These are phyloP conservation scores for Triadica sebifera DNA, from an alignment of 345 rosid species.

Conservation along the genomic window DNA sequence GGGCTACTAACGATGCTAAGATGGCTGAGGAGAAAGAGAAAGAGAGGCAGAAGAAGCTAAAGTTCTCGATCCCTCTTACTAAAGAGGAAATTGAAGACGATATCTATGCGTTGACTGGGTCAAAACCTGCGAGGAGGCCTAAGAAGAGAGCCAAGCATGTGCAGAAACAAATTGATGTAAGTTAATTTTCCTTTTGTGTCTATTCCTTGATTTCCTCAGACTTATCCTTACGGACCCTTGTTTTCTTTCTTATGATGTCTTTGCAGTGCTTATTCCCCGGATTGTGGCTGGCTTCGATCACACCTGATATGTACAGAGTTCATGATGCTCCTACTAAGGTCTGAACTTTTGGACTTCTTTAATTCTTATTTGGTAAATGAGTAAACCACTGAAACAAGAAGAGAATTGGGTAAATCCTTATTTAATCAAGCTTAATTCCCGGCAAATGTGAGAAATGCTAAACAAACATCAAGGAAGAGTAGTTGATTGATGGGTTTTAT, in stretches of 20 bases:
- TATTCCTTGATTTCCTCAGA: not conserved
- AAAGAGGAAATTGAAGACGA: constrained; percentile 33
- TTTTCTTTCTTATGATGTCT: constrained; percentile 4
- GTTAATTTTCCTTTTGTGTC: not conserved
- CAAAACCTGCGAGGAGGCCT: constrained; percentile 28
- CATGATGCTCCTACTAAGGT: constrained; percentile 25
- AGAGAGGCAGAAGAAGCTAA: constrained; percentile 11
- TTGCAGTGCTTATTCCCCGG: constrained; percentile 32
- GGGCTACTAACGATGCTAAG: not conserved
- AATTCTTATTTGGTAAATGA: not conserved
- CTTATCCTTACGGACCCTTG: not conserved
- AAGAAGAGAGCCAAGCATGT: constrained; percentile 28
- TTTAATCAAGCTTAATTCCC: not conserved
- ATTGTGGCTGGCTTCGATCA: constrained; percentile 25
- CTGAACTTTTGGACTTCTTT: not conserved
- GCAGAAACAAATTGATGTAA: constrained; percentile 31
- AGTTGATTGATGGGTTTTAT: not conserved
- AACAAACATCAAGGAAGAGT: not conserved
- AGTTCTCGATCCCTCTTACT: constrained; percentile 30
- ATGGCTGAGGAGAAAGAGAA: constrained; percentile 9
- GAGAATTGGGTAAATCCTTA: not conserved
- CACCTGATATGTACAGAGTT: constrained; percentile 25
- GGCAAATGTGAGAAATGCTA: not conserved
- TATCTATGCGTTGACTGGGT: constrained; percentile 26
- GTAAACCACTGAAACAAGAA: not conserved